Evolutionary conservation across 805 yeast species (phyloP).

Genomic region (Lachancea meyersii): DNA sequence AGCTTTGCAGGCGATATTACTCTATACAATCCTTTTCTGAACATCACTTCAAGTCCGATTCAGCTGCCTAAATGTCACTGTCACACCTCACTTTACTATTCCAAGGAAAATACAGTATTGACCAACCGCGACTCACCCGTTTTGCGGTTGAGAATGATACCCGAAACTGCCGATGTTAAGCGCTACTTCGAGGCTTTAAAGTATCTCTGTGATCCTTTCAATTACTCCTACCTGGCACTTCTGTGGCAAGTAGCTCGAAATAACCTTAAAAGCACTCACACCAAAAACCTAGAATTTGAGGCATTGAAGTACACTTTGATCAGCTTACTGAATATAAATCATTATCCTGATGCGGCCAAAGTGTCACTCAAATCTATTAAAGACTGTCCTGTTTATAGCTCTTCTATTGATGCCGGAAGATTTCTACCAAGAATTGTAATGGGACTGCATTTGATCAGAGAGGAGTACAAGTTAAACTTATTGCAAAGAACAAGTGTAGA

Average conservation of each 20-base stretch:
- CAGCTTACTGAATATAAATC: conserved; percentile 2
- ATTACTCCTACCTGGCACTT: conserved; percentile 53
- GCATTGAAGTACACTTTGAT: conserved; percentile 4
- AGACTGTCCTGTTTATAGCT: conserved; percentile 3
- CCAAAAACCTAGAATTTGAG: background rate
- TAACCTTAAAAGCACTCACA: background rate
- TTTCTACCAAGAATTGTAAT: conserved; percentile 57
- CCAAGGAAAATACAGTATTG: background rate
- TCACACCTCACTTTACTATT: background rate
- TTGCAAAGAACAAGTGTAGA: conserved; percentile 34
- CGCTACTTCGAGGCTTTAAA: conserved; percentile 33
- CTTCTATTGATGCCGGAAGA: conserved; percentile 36
- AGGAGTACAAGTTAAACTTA: conserved; percentile 61
- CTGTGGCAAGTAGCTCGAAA: conserved; percentile 45
- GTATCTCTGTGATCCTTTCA: conserved; percentile 51
- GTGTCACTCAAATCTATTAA: background rate
- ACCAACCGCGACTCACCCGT: background rate
- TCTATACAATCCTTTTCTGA: conserved; percentile 29
- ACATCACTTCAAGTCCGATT: conserved; percentile 31
- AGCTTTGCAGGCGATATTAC: conserved; percentile 29
- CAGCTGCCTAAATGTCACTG: conserved; percentile 28
- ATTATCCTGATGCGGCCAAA: background rate
- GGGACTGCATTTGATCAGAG: conserved; percentile 69
- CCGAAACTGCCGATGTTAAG: background rate
- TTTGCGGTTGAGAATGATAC: background rate